Conservation (phyloP, 257 asterid genomes). For the Primulina eburnea region DNA sequence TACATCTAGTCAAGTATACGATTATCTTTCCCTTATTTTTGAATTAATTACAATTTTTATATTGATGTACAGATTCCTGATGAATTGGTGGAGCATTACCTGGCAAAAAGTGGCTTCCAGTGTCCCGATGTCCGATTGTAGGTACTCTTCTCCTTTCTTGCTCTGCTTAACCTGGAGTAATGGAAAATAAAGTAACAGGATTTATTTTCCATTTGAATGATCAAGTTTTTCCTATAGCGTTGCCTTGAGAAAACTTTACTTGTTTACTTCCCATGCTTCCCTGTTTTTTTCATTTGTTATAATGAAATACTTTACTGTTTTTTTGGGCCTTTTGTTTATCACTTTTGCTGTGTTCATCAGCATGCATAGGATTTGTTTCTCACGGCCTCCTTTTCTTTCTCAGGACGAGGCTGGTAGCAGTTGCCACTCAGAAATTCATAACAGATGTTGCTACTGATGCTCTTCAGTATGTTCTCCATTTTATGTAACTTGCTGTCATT, state of each 20-base stretch:
- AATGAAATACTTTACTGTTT: not conserved
- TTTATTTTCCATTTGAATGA: not conserved
- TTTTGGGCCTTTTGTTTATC: not conserved
- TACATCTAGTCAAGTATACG: not conserved
- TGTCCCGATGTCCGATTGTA: conserved; percentile 98
- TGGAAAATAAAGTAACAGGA: not conserved
- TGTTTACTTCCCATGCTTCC: not conserved
- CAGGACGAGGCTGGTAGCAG: conserved; percentile 95
- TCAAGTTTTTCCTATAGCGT: not conserved
- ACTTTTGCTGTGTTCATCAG: not conserved
- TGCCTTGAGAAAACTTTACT: no score
- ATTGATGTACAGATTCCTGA: conserved; percentile 71
- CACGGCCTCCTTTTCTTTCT: conserved; percentile 7
- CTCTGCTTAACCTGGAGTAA: conserved; percentile 23
- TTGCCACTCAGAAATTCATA: conserved; percentile 96
- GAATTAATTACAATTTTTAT: not conserved
- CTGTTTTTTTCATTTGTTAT: not conserved
- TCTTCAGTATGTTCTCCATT: conserved; percentile 70
- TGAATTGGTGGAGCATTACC: conserved; percentile 94
- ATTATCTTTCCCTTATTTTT: not conserved
- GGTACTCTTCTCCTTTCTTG: conserved; percentile 39
- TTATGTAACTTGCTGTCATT: conserved; percentile 10
- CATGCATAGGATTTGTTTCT: not conserved
- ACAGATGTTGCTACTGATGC: conserved; percentile 96
- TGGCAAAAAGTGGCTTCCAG: conserved; percentile 92